Base-by-base conservation (phyloP, 441 rosid species). In the Sinapis alba region DNA sequence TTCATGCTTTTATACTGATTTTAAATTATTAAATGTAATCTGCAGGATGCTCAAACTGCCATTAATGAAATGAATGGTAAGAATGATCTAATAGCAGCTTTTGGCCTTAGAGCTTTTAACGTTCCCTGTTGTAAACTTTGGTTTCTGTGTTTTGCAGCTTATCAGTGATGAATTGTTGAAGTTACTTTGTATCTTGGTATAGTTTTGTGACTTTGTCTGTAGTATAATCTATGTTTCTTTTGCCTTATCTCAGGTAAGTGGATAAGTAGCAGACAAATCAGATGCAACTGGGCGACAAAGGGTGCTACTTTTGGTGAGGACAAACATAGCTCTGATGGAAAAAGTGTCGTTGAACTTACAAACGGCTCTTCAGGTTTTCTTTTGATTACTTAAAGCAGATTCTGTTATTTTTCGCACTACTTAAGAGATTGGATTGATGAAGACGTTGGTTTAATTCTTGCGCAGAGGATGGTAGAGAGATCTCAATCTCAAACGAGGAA, bases 41-140 rank as follows among this genome's bases (percentile, higher is more conserved):
- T 62, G 38, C 88, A 92, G 97, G 96, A 92, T 71, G 96, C 97
- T 41, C 96, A 92, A 71, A 87, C 79, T 67, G 96, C 97, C 54
- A 89, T 92, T 51, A 89, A 87, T 78, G 96, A 90, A 80, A 83
- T 90, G 67, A 89, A 75, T 80, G 96, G 97, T 93, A 80, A 74
- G 82, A 71, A 68, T 36, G 1, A 38, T n/a, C n/a, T n/a, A n/a
- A n/a, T n/a, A n/a, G n/a, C 50, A 43, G 41, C 18, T 34, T 65
- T 0, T 59, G 6, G 12, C 30, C 6, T 67, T 34, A 36, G 18
- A 61, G 63, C 34, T 73, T 57, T 27, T 2, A 28, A 30, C 7
- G 23, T 59, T 32, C 3, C 7, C 7, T 32, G 18, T 24, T 26
- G 79, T 7, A 5, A 56, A 26, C 9, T 56, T 65, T 32, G 5